A percentile compares a stretch with the other conserved stretches of the same genome.
These are phyloP conservation scores for Oxytropis ochrocephala DNA, from an alignment of 306 rosid species.

Conservation along the genomic window DNA sequence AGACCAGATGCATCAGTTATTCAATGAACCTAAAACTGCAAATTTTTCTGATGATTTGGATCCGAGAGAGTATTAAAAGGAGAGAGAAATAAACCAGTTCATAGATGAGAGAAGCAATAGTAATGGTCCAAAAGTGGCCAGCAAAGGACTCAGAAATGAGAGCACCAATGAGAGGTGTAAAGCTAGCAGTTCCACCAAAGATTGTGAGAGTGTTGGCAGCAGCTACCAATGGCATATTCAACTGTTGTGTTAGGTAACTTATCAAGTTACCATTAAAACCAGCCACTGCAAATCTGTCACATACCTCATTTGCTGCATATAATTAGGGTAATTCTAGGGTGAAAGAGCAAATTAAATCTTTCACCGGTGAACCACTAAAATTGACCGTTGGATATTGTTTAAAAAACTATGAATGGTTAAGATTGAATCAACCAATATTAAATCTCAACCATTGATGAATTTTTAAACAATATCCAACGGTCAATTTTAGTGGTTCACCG, in stretches of 20 bases:
- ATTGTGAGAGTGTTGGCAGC: conserved; percentile 72
- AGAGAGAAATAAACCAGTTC: conserved; percentile 32
- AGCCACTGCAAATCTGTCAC: conserved; percentile 64
- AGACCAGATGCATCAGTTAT: too few relatives aligned
- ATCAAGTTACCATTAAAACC: conserved; percentile 71
- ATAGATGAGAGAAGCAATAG: conserved; percentile 36
- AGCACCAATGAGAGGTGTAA: conserved; percentile 51
- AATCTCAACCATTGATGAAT: too few relatives aligned
- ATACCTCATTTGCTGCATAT: conserved; percentile 68
- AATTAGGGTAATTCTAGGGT: too few relatives aligned
- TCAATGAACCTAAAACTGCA: too few relatives aligned
- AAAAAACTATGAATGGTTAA: too few relatives aligned
- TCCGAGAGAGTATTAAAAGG: not conserved
- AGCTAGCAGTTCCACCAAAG: conserved; percentile 54
- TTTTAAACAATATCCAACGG: too few relatives aligned
- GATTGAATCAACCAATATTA: too few relatives aligned
- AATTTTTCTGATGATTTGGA: too few relatives aligned
- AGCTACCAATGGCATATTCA: conserved; percentile 63
- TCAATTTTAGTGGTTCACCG: too few relatives aligned
- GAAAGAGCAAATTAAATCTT: too few relatives aligned
- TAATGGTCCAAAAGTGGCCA: conserved; percentile 30
- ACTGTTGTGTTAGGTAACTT: conserved; percentile 60
- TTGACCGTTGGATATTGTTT: too few relatives aligned
- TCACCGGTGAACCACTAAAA: too few relatives aligned
- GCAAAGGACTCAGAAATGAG: conserved; percentile 34